Conservation (phyloP, 2,329 filamentous ascomycete genomes). For the Colletotrichum tofieldiae region DNA sequence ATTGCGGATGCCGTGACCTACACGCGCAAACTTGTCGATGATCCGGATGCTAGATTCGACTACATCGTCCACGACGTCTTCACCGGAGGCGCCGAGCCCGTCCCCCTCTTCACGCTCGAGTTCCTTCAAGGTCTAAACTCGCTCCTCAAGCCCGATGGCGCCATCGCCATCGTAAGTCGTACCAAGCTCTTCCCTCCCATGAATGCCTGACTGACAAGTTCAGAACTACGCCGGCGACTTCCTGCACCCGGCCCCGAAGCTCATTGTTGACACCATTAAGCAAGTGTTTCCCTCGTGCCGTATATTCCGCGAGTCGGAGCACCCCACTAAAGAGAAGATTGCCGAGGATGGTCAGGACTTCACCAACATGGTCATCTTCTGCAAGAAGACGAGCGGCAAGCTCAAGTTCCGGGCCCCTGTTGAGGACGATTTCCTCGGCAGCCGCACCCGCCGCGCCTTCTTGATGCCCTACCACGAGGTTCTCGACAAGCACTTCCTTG, state of each 20-base stretch:
- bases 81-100: constrained; percentile 93
- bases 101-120: constrained; percentile 87
- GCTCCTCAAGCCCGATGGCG: constrained; percentile 83
- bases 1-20: constrained; percentile 88
- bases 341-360: constrained; percentile 76
- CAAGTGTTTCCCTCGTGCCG: constrained; percentile 90
- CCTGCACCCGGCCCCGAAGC: constrained; percentile 79
- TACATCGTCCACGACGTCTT: constrained; percentile 99
- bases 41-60: constrained; percentile 74
- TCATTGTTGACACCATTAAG: constrained; percentile 87
- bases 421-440: constrained; percentile 79
- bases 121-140: constrained; percentile 81
- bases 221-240: constrained; percentile 97
- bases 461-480: constrained; percentile 83
- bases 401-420: constrained; percentile 78
- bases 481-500: constrained; percentile 63
- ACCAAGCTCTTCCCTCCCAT: background rate
- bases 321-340: constrained; percentile 63
- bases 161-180: constrained; percentile 86
- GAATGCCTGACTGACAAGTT: constrained; percentile 39
- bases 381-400: constrained; percentile 72
- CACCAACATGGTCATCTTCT: constrained; percentile 97
- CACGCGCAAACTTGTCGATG: constrained; percentile 62
- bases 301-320: constrained; percentile 85
- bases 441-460: constrained; percentile 78